Conservation (phyloP, 2,329 filamentous ascomycete genomes). For the Neobulgaria alba region DNA sequence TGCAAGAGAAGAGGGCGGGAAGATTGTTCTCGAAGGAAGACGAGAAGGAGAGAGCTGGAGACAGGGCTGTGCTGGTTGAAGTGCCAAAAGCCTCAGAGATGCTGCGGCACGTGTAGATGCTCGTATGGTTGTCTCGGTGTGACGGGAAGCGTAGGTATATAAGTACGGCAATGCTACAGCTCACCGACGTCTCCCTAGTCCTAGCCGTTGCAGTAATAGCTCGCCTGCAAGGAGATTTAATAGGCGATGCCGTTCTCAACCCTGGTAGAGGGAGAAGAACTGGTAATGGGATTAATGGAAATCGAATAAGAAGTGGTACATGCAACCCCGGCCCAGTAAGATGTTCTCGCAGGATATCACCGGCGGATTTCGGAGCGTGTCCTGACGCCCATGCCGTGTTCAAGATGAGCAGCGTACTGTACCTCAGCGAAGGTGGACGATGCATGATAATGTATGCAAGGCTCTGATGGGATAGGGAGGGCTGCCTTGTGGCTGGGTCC, state of each 20-base stretch:
- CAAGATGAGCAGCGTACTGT: conserved; percentile 14
- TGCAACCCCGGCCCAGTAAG: conserved; percentile 17
- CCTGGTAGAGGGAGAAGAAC: conserved; percentile 7
- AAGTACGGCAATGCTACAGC: neutral
- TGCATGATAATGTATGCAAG: conserved; percentile 18
- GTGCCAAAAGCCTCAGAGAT: conserved; percentile 12
- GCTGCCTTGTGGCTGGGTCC: conserved; percentile 4
- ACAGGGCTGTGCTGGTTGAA: neutral
- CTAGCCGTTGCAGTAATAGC: neutral
- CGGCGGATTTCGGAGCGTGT: conserved; percentile 14
- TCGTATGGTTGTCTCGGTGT: conserved; percentile 9
- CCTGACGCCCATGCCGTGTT: conserved; percentile 13
- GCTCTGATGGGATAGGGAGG: conserved; percentile 9
- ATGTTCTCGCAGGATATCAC: conserved; percentile 4
- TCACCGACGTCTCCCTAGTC: neutral
- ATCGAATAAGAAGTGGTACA: conserved; percentile 21
- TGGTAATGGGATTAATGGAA: conserved; percentile 13
- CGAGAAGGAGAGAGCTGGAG: neutral
- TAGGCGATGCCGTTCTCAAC: conserved; percentile 13
- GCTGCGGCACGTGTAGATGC: conserved; percentile 17
- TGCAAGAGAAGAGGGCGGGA: neutral
- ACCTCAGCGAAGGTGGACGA: conserved; percentile 3
- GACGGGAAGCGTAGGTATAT: neutral
- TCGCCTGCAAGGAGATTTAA: conserved; percentile 11
- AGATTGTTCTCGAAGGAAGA: neutral